A percentile compares a stretch with the other conserved stretches of the same genome.
These are phyloP conservation scores for Herpotrichia juniperi DNA, from an alignment of 2,329 filamentous ascomycete species.

Conservation along the genomic window DNA sequence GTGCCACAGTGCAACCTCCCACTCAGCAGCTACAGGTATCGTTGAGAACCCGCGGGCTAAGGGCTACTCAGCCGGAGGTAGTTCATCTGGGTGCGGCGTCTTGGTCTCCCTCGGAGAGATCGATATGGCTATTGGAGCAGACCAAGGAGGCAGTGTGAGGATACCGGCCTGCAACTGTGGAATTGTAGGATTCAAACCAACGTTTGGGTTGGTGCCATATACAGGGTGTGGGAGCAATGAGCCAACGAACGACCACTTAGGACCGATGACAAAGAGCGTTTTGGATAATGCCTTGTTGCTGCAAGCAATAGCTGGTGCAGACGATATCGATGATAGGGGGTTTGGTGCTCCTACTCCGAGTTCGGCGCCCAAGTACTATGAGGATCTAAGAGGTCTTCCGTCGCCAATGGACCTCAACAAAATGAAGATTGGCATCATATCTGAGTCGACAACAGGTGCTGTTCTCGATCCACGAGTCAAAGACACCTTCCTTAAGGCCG, in stretches of 20 bases:
- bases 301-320: slow-evolving; percentile 54
- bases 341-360: slow-evolving; percentile 39
- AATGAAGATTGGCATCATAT: slow-evolving; percentile 37
- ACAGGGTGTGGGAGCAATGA: slow-evolving; percentile 58
- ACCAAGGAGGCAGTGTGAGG: slow-evolving; percentile 56
- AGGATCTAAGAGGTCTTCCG: slow-evolving; percentile 15
- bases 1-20: slow-evolving; percentile 37
- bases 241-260: slow-evolving; percentile 58
- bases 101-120: slow-evolving; percentile 53
- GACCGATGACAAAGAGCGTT: slow-evolving; percentile 53
- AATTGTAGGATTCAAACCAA: slow-evolving; percentile 58
- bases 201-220: slow-evolving; percentile 59
- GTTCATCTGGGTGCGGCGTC: slow-evolving; percentile 55
- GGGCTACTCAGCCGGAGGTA: slow-evolving; percentile 58
- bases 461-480: slow-evolving; percentile 50
- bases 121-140: slow-evolving; percentile 56
- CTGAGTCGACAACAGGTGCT: slow-evolving; percentile 31
- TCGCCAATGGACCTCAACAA: slow-evolving; percentile 29
- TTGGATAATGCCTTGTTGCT: slow-evolving; percentile 52
- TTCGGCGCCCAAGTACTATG: slow-evolving; percentile 33
- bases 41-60: slow-evolving; percentile 54
- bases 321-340: slow-evolving; percentile 54
- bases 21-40: slow-evolving; percentile 46
- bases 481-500: slow-evolving; percentile 51
- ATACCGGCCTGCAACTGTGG: slow-evolving; percentile 49